Evolutionary conservation across 225 moss, liverwort and hornwort species (phyloP), one percentile per base, ranked within the genome.

Genomic region (Neckera pumila): DNA sequence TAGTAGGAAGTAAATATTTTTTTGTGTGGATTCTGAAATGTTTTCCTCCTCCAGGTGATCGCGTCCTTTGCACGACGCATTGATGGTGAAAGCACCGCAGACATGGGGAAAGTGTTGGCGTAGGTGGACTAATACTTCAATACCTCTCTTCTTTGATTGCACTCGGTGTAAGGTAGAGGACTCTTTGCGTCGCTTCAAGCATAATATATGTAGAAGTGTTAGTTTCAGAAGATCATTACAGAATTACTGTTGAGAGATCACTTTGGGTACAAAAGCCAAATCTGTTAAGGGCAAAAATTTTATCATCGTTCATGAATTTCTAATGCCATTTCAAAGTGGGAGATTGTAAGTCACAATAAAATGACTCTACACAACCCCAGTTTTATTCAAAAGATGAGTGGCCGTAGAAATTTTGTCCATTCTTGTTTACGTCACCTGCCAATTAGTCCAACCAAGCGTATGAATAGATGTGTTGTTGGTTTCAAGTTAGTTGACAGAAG

Each of bases 71-170:
- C 87, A 88, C 91, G 91, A 51, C 92, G 87, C 34, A 67, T 89
- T 88, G 91, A 88, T 86, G 92, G 91, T 77, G 91, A 92, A 83
- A 86, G 79, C 87, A 80, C 92, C 38, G 30, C 89, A 56, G 87
- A 91, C 82, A 83, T 86, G 25, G 89, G 88, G 75, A 89, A 91
- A 86, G 88, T 51, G 47, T 60, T 91, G 86, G 90, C 79, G 79
- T 92, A 86, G 65, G 57, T 51, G 69, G 58, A 57, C 25, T 82
- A 30, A 17, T 58, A 78, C 34, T 60, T n/a, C 0, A 56, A 38
- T 57, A 38, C 28, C 79, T 45, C 64, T 42, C 38, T 63, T 53
- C 73, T 34, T n/a, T 42, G 47, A 30, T 69, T 63, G 64, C 76
- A 49, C 33, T 77, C 28, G 53, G 54, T 78, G 54, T 53, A 58